phyloP scores from a whole-genome alignment of 1,139 yeast species.

The Debaryomyces fabryi region DNA sequence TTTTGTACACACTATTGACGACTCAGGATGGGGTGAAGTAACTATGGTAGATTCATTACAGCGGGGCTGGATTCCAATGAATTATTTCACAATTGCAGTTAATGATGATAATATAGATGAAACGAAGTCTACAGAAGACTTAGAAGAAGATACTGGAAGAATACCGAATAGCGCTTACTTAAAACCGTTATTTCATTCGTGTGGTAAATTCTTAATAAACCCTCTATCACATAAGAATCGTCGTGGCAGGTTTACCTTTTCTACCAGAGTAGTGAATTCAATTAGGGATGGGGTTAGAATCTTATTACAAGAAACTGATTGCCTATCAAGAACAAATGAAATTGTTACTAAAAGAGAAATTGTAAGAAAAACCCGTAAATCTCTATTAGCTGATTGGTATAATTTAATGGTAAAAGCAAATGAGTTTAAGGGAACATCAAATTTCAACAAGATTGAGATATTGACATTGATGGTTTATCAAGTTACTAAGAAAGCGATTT shows the following conservation, averaged over 20 bases:
- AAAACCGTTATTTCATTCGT: slow-evolving; percentile 66
- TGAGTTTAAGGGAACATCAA: slow-evolving; percentile 74
- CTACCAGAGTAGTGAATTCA: slow-evolving; percentile 44
- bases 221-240: slow-evolving; percentile 58
- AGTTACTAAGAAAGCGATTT: slow-evolving; percentile 70
- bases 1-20: slow-evolving; percentile 84
- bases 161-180: slow-evolving; percentile 50
- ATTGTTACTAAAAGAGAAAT: slow-evolving; percentile 71
- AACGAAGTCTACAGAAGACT: slow-evolving; percentile 20
- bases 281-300: slow-evolving; percentile 84
- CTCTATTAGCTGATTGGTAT: slow-evolving; percentile 88
- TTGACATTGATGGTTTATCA: slow-evolving; percentile 74
- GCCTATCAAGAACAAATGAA: slow-evolving; percentile 81
- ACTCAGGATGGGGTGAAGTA: slow-evolving; percentile 98
- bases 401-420: slow-evolving; percentile 85
- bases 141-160: slow-evolving; percentile 25
- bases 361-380: slow-evolving; percentile 75
- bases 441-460: slow-evolving; percentile 65
- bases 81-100: slow-evolving; percentile 74
- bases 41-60: slow-evolving; percentile 68
- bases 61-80: slow-evolving; percentile 97
- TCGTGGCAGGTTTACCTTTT: slow-evolving; percentile 46
- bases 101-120: slow-evolving; percentile 30
- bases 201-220: slow-evolving; percentile 73
- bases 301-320: slow-evolving; percentile 74